phyloP scores from a whole-genome alignment of 192 early-diverging fungal genomes.

The Cetraspora pellucida region DNA sequence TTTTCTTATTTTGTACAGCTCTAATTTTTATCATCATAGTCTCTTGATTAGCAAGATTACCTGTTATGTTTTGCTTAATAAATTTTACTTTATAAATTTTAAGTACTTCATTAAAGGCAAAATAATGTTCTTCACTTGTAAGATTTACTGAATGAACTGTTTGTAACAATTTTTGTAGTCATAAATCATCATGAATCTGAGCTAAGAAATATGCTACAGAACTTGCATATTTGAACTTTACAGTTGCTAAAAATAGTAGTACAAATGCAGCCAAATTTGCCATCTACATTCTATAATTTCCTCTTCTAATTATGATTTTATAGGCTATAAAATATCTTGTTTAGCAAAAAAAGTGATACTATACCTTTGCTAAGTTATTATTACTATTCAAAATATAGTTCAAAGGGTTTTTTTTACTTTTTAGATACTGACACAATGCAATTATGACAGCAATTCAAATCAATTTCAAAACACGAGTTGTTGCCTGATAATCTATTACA shows the following conservation, averaged over 20 bases:
- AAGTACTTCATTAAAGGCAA: no score
- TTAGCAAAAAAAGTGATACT: no score
- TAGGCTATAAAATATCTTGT: no score
- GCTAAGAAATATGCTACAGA: not conserved
- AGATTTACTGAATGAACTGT: conserved; percentile 6
- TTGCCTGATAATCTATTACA: conserved; percentile 4
- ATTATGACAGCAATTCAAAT: conserved; percentile 4
- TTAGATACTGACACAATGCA: conserved; percentile 1
- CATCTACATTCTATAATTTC: no score
- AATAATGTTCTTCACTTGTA: conserved; percentile 4
- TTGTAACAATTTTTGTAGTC: not conserved
- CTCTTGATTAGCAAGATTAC: no score
- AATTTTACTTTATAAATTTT: no score
- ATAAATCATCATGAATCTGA: not conserved
- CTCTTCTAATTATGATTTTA: no score
- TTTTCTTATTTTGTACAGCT: no score
- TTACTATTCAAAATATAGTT: not conserved
- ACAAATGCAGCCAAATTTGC: not conserved
- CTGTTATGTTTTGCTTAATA: no score
- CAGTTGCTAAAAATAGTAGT: not conserved
- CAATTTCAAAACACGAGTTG: conserved; percentile 12
- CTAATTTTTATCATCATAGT: no score
- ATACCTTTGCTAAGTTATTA: conserved; percentile 3
- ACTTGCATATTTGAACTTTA: not conserved
- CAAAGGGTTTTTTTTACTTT: not conserved